Conservation (phyloP, 257 asterid genomes). For the Petrea volubilis region DNA sequence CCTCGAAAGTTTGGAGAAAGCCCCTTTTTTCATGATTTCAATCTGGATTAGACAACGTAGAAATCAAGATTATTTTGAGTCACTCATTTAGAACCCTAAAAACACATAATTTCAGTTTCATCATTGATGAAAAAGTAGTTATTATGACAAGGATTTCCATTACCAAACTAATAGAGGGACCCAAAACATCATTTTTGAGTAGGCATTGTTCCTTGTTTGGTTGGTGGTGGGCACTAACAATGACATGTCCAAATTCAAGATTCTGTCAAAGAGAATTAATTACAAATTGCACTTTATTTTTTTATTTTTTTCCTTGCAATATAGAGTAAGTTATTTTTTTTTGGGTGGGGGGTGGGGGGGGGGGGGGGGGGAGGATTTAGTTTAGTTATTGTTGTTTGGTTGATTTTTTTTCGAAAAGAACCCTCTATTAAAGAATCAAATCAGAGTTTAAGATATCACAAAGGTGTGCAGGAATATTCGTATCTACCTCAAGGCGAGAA, state of each 20-base stretch:
- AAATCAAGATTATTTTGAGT: not conserved
- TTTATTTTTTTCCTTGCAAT: no score
- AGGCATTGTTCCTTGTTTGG: slow-evolving; percentile 31
- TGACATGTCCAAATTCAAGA: slow-evolving; percentile 5
- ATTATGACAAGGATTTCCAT: not conserved
- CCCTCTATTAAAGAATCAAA: no score
- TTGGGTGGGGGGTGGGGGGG: no score
- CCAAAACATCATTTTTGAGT: slow-evolving; percentile 24
- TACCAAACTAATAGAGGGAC: not conserved
- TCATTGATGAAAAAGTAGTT: not conserved
- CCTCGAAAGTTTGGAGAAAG: not conserved
- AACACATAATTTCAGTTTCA: not conserved
- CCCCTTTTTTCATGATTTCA: not conserved
- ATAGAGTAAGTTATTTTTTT: no score
- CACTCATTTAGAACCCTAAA: not conserved
- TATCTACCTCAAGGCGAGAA: no score
- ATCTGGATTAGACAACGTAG: not conserved
- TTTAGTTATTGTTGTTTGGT: no score
- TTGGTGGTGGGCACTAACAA: slow-evolving; percentile 22
- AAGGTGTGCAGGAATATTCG: no score
- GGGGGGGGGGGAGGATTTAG: no score
- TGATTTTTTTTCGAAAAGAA: no score
- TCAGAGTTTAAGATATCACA: no score
- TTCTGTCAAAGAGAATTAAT: not conserved
- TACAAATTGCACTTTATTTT: not conserved